Evolutionary conservation across 768 basidiomycete genomes (phyloP).

Genomic region (Tulasnella sp.): DNA sequence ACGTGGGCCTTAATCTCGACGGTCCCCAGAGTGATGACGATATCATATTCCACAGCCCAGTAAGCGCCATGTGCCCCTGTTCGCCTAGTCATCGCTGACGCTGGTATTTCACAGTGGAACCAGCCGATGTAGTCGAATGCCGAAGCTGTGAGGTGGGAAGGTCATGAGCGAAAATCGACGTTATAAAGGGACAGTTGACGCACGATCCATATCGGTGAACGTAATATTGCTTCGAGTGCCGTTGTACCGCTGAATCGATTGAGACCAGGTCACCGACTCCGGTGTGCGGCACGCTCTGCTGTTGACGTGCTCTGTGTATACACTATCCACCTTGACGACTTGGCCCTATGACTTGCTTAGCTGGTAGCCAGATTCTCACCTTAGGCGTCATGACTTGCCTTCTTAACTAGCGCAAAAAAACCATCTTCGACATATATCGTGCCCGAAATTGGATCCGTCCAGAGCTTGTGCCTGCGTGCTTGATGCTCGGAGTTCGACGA

Average conservation of each 20-base stretch:
- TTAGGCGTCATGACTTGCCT: too few relatives aligned
- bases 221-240: not conserved
- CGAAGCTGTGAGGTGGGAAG: not conserved
- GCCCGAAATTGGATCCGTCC: not conserved
- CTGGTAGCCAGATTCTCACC: too few relatives aligned
- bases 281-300: not conserved
- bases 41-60: not conserved
- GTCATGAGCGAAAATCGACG: not conserved
- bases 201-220: slow-evolving; percentile 3
- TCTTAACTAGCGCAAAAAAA: not conserved
- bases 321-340: not conserved
- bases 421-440: not conserved
- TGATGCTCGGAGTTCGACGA: not conserved
- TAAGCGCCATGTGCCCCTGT: not conserved
- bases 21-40: slow-evolving; percentile 2
- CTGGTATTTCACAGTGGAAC: not conserved
- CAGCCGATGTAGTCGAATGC: not conserved
- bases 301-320: not conserved
- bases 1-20: not conserved
- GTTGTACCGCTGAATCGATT: not conserved
- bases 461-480: not conserved
- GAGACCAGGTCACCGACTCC: not conserved
- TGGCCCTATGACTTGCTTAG: too few relatives aligned
- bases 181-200: not conserved
- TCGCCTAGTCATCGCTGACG: not conserved